Base-by-base conservation (phyloP, 352 stramenopile species). In the Phytopythium delawarense region DNA sequence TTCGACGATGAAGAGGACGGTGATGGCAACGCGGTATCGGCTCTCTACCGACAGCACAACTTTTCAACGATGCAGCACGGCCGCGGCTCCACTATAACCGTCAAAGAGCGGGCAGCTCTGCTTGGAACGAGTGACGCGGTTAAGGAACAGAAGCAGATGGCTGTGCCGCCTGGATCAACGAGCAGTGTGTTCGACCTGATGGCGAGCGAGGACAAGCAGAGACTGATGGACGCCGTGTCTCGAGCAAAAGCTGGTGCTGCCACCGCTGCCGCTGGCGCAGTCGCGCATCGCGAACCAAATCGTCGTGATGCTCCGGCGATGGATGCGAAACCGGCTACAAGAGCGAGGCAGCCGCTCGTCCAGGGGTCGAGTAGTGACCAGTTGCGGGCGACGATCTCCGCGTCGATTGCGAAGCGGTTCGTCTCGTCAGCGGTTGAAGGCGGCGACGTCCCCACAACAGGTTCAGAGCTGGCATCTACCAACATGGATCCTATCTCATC, bases 351-450 rank as follows among this genome's bases (percentile, higher is more conserved):
- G n/a, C 70, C 75, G 16, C 64, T 90, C 25, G 62, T 76, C 5
- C 44, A 62, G 21, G 64, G 66, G 18, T 72, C 59, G 21, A 46
- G 46, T 25, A 73, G 72, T 12, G 72, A 78, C 11, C 72, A 87
- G 34, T 84, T 94, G 63, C 79, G 80, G 49, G 83, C 83, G 23
- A 90, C 78, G 44, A 92, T 95, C 44, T 78, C 84, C 51, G 84
- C 84, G 1, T 91, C 84, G 12, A 93, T 96, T 63, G 76, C 84
- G 6, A 94, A 92, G 66, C 75, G 87, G 30, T 96, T 96, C 34
- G 70, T 89, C 11, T 80, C 79, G 0, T 81, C 81, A 9, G 52
- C 52, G 3, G 32, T 58, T 4, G 52, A 58, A 58, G 52, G 35
- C 5, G 52, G 52, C 15, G 52, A 32, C 32, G 39, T 11, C 18